Percentiles rank a stretch among this genome's conserved stretches.
Evolutionary conservation across 257 asterid species (phyloP).

Genomic region (Nicotiana knightiana): DNA sequence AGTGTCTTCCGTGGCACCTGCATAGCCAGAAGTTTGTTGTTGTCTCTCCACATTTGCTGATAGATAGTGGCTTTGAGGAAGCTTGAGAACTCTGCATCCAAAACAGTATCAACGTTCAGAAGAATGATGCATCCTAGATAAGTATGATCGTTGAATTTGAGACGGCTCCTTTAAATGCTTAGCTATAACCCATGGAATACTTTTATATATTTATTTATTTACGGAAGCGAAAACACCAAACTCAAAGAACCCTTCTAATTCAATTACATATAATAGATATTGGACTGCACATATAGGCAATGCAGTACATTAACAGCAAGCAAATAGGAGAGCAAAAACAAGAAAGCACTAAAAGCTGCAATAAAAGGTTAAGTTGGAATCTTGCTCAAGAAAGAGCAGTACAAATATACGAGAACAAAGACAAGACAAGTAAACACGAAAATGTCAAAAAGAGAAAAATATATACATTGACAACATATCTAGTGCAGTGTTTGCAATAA

Average conservation of each 20-base stretch:
- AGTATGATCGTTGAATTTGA: background rate
- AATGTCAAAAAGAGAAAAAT: slow-evolving; percentile 10
- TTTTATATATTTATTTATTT: background rate
- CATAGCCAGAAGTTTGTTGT: slow-evolving; percentile 32
- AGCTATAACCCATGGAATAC: background rate
- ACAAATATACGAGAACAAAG: background rate
- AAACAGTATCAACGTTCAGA: background rate
- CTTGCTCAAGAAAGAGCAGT: background rate
- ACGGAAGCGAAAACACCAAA: background rate
- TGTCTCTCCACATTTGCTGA: slow-evolving; percentile 34
- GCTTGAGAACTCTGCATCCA: slow-evolving; percentile 57
- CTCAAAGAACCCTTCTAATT: background rate
- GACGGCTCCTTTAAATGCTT: background rate
- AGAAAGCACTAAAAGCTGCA: background rate
- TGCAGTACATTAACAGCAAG: background rate
- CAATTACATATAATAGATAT: background rate
- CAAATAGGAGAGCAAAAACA: background rate
- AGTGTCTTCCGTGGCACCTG: slow-evolving; percentile 32
- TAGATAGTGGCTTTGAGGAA: slow-evolving; percentile 64
- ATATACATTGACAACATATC: slow-evolving; percentile 32
- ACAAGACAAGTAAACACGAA: background rate
- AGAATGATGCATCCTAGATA: background rate
- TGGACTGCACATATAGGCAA: background rate
- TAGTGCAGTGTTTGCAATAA: slow-evolving; percentile 90
- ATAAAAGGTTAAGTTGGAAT: background rate